Percentiles rank a stretch among this genome's conserved stretches.
Evolutionary conservation across 345 rosid species (phyloP).

Genomic region (Leavenworthia alabamica): DNA sequence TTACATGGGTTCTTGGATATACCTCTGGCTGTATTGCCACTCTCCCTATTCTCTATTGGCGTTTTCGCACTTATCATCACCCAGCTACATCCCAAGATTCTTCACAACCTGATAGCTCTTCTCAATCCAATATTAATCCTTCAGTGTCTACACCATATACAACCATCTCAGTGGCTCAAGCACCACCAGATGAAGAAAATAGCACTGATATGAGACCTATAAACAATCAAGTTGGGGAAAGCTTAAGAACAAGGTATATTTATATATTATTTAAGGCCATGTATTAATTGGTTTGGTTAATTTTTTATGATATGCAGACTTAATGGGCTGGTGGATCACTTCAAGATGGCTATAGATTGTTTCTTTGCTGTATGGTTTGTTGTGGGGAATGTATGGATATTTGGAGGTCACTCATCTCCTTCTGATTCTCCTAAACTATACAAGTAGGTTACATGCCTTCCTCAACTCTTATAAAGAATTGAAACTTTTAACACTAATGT

Average conservation of each 20-base stretch:
- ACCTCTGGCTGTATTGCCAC: conserved; percentile 75
- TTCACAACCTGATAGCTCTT: conserved; percentile 33
- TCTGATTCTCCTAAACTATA: conserved; percentile 84
- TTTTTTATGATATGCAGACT: conserved; percentile 40
- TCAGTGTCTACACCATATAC: conserved; percentile 54
- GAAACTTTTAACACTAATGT: background rate
- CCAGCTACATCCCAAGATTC: conserved; percentile 37
- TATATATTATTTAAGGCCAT: too few relatives aligned
- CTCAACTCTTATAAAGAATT: background rate
- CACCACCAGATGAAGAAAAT: conserved; percentile 49
- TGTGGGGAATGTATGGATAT: conserved; percentile 92
- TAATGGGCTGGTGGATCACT: conserved; percentile 64
- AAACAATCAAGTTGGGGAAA: conserved; percentile 35
- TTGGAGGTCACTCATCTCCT: conserved; percentile 71
- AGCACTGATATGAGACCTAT: conserved; percentile 21
- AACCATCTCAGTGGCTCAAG: conserved; percentile 51
- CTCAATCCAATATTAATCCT: conserved; percentile 34
- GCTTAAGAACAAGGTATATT: conserved; percentile 41
- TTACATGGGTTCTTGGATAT: conserved; percentile 79
- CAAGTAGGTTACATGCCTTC: conserved; percentile 42
- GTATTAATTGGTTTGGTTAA: background rate
- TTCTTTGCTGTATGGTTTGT: conserved; percentile 97
- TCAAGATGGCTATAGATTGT: conserved; percentile 87
- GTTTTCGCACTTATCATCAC: conserved; percentile 48
- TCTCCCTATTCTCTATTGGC: conserved; percentile 80